Evolutionary conservation across 139 green algal genomes (phyloP), one percentile per base, ranked within the genome.

Genomic region (Volvox africanus): DNA sequence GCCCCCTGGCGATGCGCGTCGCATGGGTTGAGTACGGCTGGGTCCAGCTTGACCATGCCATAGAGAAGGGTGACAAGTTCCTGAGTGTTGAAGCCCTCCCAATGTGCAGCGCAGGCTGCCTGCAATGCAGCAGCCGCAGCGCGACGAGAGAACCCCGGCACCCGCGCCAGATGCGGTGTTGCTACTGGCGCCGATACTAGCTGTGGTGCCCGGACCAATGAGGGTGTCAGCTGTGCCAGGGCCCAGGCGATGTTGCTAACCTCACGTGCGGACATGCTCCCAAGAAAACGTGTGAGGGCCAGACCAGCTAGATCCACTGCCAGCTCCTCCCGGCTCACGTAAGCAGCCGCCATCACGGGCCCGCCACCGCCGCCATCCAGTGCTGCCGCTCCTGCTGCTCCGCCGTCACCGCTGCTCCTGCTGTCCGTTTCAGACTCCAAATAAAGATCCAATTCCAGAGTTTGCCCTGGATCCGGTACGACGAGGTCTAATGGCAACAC

Each of bases 191-290:
- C 67, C 33, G 33, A 61, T 61, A 12, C 6, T 17, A 26, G 44
- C 11, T 32, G 24, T 61, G 30, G 9, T 33, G 19, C 61, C 37
- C 36, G 78, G 1, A 61, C 3, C 6, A 80, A 44, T 1, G 61
- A 16, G 28, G 77, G 78, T 32, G n/a, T 20, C 28, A 89, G 68
- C 16, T 37, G 68, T 35, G 84, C 36, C 33, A 89, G 68, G 14
- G 84, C 67, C 84, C 84, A 89, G 26, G 84, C 32, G 19, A 81
- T 28, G 84, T 89, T 89, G 84, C 68, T 81, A 24, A 89, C 33
- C 68, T 80, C 68, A 12, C 84, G 84, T 17, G 68, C 84, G 22
- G 62, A n/a, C 84, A 89, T 67, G 65, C 33, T 32, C 61, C n/a
- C 18, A 65, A 88, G 33, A 1, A 33, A 37, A 35, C 14, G 62